Evolutionary conservation across 192 early-diverging fungal genomes (phyloP).

Genomic region (Entomortierella parvispora): DNA sequence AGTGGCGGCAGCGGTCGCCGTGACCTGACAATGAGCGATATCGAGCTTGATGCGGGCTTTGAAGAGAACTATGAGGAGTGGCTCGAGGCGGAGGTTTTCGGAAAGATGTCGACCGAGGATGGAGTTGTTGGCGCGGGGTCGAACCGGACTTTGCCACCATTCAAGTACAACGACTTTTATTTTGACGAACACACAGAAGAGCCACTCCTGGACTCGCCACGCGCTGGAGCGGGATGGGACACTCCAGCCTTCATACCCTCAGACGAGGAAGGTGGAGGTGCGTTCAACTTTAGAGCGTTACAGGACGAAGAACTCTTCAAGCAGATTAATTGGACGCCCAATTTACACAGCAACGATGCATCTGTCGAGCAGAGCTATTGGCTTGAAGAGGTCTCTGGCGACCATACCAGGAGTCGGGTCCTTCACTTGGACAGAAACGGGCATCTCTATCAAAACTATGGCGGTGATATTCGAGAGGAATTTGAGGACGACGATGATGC

Average conservation of each 20-base stretch:
- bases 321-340: constrained; percentile 50
- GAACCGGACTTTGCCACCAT: constrained; percentile 1
- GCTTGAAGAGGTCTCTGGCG: constrained; percentile 30
- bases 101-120: constrained; percentile 17
- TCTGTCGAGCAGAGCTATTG: constrained; percentile 44
- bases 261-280: constrained; percentile 33
- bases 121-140: neutral
- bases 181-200: constrained; percentile 34
- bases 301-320: constrained; percentile 49
- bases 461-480: neutral
- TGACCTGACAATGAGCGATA: constrained; percentile 49
- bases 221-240: constrained; percentile 56
- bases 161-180: constrained; percentile 55
- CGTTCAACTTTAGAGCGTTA: constrained; percentile 33
- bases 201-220: constrained; percentile 14
- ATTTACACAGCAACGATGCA: constrained; percentile 29
- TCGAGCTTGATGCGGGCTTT: constrained; percentile 69
- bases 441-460: neutral
- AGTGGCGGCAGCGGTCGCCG: constrained; percentile 22
- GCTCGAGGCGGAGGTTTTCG: constrained; percentile 67
- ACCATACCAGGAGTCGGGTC: neutral
- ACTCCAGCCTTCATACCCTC: constrained; percentile 40
- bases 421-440: neutral
- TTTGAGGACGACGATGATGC: neutral
- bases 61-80: constrained; percentile 74